Percentiles rank a stretch among this genome's conserved stretches.
These are phyloP conservation scores for Paraphoma chrysanthemicola DNA, from an alignment of 2,329 filamentous ascomycete genomes.

Conservation along the genomic window DNA sequence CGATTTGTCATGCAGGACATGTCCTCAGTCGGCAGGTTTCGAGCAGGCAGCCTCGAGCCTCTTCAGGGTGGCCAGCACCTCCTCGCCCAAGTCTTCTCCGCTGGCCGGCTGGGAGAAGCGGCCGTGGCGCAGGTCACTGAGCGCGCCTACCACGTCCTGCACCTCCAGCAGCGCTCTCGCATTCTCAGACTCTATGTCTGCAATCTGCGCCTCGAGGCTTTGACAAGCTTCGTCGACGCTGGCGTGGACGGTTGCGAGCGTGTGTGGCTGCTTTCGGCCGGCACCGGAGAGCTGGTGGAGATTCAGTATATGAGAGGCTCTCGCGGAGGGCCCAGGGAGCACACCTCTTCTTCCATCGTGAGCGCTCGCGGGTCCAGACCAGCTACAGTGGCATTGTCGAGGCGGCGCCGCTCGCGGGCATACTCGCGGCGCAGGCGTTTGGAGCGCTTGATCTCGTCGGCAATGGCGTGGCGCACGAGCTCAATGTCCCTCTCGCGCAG, in stretches of 20 bases:
- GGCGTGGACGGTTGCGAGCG: constrained; percentile 68
- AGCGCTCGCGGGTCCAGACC: constrained; percentile 66
- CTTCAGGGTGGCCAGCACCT: constrained; percentile 71
- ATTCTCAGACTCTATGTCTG: constrained; percentile 70
- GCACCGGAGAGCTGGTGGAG: constrained; percentile 62
- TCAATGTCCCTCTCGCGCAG: constrained; percentile 75
- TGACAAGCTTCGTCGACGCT: constrained; percentile 72
- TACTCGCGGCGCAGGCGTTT: constrained; percentile 66
- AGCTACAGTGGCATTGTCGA: constrained; percentile 61
- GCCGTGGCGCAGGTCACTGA: constrained; percentile 86
- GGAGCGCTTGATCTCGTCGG: constrained; percentile 68
- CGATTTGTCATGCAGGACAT: no score
- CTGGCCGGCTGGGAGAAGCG: constrained; percentile 62
- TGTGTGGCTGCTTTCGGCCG: constrained; percentile 62
- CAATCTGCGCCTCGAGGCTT: constrained; percentile 73
- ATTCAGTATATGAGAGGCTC: constrained; percentile 12
- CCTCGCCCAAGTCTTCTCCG: constrained; percentile 67
- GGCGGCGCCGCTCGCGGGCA: constrained; percentile 59
- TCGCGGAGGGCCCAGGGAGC: neutral
- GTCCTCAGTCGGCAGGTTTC: constrained; percentile 25
- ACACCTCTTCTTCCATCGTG: constrained; percentile 59
- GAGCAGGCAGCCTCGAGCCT: constrained; percentile 69
- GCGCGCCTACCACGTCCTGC: constrained; percentile 69
- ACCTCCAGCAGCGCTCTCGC: constrained; percentile 66
- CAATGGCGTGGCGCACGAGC: constrained; percentile 69